phyloP scores from a whole-genome alignment of 2,329 filamentous ascomycete genomes.

The Aspergillus fischeri region DNA sequence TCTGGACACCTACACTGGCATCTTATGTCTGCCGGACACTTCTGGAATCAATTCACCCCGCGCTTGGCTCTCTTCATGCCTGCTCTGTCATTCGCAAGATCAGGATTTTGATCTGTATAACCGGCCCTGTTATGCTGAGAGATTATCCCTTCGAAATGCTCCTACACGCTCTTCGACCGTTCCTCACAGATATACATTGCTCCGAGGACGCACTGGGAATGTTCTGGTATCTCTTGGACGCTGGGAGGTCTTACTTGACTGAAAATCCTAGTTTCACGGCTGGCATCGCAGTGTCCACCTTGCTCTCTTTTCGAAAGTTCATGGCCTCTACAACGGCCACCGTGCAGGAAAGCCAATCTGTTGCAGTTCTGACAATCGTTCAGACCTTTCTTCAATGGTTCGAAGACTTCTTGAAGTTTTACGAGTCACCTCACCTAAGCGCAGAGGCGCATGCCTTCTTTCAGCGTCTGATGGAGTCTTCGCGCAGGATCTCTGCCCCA shows the following conservation, averaged over 20 bases:
- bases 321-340: constrained; percentile 71
- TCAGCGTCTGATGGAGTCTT: constrained; percentile 63
- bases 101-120: constrained; percentile 72
- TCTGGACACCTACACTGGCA: constrained; percentile 75
- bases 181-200: constrained; percentile 78
- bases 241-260: constrained; percentile 62
- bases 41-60: constrained; percentile 74
- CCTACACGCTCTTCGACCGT: constrained; percentile 72
- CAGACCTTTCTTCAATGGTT: constrained; percentile 77
- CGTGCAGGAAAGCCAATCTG: constrained; percentile 79
- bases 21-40: constrained; percentile 72
- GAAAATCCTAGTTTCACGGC: constrained; percentile 70
- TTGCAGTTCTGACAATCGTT: constrained; percentile 70
- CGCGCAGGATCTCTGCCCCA: constrained; percentile 61
- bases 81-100: constrained; percentile 84
- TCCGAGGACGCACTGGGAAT: constrained; percentile 87
- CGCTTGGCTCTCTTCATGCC: constrained; percentile 79
- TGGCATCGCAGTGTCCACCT: constrained; percentile 72
- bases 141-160: constrained; percentile 90
- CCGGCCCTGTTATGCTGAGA: constrained; percentile 65
- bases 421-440: constrained; percentile 51
- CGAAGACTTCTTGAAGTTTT: constrained; percentile 61
- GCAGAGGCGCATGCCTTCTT: constrained; percentile 55
- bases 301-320: constrained; percentile 75
- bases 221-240: constrained; percentile 73